Evolutionary conservation across 1,284 basidiomycete genomes (phyloP), one percentile per base, ranked within the genome.

Genomic region (Apiotrichum gamsii): DNA sequence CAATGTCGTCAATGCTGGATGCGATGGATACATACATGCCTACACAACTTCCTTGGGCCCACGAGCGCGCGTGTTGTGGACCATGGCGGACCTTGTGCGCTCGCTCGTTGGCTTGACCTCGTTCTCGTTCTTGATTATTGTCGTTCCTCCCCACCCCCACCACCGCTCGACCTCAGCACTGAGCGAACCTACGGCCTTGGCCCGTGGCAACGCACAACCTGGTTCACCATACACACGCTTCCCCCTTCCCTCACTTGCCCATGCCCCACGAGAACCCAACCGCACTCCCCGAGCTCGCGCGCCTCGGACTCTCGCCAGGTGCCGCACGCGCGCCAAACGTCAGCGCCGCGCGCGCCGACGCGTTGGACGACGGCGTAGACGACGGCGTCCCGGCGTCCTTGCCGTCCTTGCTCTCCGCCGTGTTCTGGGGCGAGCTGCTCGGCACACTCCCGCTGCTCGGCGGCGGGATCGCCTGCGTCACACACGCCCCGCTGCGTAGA

Each of bases 221-320:
- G n/a, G n/a, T n/a, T n/a, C n/a, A n/a, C n/a, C n/a, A n/a, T n/a
- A n/a, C n/a, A n/a, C n/a, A n/a, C n/a, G n/a, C 16, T 19, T 19
- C 14, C 30, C 14, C 32, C 16, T 33, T 1, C 8, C 25, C 23
- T 30, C 23, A 39, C 42, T 44, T 49, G 16, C 38, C 19, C 28
- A 41, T 6, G 3, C 47, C 47, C 47, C 47, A 49, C 9, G 34
- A 25, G 20, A 49, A 49, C 36, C 47, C 47, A 16, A 47, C 45
- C 18, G 20, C 32, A 20, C 42, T 33, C 13, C 24, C 37, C 11
- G 34, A 42, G 13, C 42, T n/a, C 15, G 16, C 33, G 24, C 47
- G 23, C 14, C 40, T 23, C 3, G 47, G 38, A n/a, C 30, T 24
- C 10, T 43, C 37, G n/a, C 16, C 41, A 0, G 23, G 34, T 5